Evolutionary conservation across 169 alveolate species (phyloP), one percentile per base, ranked within the genome.

Genomic region (Eimeria sp.): DNA sequence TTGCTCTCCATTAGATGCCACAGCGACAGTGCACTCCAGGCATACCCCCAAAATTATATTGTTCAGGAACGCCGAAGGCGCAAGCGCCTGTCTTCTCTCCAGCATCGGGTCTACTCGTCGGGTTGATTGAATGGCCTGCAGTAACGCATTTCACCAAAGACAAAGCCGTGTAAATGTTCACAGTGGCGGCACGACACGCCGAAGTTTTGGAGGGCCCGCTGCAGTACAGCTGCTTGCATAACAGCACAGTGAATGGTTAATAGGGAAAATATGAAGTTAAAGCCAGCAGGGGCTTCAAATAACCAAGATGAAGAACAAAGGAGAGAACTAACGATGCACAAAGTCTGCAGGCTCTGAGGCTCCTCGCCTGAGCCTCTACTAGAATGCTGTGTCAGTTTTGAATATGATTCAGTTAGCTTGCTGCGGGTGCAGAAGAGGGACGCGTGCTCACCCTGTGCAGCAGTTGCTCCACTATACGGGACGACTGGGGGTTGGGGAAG

Each of bases 401-500:
- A 40, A 11, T 27, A 18, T 72, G n/a, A 23, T 30, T 3, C 37
- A 8, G 23, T 10, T 4, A 3, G 33, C 78, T 8, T 16, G 33
- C 54, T 4, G 33, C 6, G 18, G 20, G 54, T 72, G n/a, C n/a
- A 25, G 58, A 40, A 1, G 33, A 16, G 56, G 56, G 56, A 40
- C 30, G 82, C 33, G 6, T 27, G 6, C 94, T 87, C 37, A 87
- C 94, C 56, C 27, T 52, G 74, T 46, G 83, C 83, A 87, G 52
- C 66, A 87, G 62, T 8, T 40, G 94, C 83, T 66, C 83, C 64
- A 87, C 83, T 13, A 66, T 30, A 33, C 27, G 94, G 62, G 83
- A 13, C 46, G 66, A 64, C 25, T n/a, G 82, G 66, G 68, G 78
- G 52, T 40, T 40, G 46, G 30, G 14, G 23, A 87, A 37, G 83